A percentile compares a stretch with the other conserved stretches of the same genome.
Evolutionary conservation across 2,329 filamentous ascomycete species (phyloP).

Genomic region (Basipetospora chlamydospora): DNA sequence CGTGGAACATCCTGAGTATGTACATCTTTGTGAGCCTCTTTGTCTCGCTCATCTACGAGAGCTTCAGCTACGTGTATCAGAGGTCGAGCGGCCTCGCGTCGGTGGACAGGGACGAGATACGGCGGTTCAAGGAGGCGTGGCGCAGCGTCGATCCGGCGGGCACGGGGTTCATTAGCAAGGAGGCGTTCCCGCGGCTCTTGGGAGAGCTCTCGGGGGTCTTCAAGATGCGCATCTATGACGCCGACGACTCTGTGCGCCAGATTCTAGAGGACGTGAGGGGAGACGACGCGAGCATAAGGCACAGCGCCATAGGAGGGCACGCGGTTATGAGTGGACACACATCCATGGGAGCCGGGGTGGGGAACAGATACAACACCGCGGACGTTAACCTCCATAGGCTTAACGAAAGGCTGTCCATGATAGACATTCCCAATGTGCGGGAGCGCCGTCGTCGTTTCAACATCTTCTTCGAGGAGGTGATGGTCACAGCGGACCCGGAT

Average conservation of each 20-base stretch:
- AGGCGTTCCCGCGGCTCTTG: slow-evolving; percentile 74
- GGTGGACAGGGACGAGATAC: slow-evolving; percentile 84
- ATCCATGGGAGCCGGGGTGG: slow-evolving; percentile 30
- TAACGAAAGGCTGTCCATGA: slow-evolving; percentile 53
- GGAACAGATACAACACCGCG: slow-evolving; percentile 30
- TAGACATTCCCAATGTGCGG: slow-evolving; percentile 64
- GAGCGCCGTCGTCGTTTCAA: slow-evolving; percentile 69
- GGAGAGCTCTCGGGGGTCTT: slow-evolving; percentile 91
- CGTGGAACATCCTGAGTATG: slow-evolving; percentile 99
- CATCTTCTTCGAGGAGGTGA: slow-evolving; percentile 91
- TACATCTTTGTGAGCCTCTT: slow-evolving; percentile 99
- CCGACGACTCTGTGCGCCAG: slow-evolving; percentile 71
- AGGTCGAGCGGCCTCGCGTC: slow-evolving; percentile 82
- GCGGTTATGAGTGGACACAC: slow-evolving; percentile 29
- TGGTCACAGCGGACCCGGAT: slow-evolving; percentile 83
- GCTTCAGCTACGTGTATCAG: slow-evolving; percentile 98
- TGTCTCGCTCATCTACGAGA: slow-evolving; percentile 97
- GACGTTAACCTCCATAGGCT: slow-evolving; percentile 63
- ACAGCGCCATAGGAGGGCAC: slow-evolving; percentile 36
- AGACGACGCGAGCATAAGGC: slow-evolving; percentile 33
- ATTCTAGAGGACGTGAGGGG: slow-evolving; percentile 74
- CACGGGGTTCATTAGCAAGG: slow-evolving; percentile 79
- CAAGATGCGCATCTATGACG: slow-evolving; percentile 90
- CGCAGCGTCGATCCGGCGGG: slow-evolving; percentile 86
- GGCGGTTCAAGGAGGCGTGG: slow-evolving; percentile 97